These are phyloP conservation scores for Stentor roeselii DNA, from an alignment of 73 alveolate genomes.

Conservation along the genomic window DNA sequence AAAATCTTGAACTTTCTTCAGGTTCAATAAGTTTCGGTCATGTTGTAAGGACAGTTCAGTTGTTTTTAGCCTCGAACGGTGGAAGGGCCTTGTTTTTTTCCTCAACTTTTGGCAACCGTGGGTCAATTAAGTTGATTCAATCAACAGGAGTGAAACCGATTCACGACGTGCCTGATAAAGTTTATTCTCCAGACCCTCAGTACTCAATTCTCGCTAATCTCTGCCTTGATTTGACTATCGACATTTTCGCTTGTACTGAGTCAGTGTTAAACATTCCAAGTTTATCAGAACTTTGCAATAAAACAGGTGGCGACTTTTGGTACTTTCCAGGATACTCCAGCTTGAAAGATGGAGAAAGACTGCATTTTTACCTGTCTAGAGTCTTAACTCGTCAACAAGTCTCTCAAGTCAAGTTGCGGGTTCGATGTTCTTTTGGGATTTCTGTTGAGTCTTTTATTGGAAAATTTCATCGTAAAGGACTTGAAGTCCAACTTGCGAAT, in stretches of 20 bases:
- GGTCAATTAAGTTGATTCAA: neutral
- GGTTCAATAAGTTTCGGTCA: neutral
- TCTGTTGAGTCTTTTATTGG: constrained; percentile 56
- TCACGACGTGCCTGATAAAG: constrained; percentile 2
- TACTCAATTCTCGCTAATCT: neutral
- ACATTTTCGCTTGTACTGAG: constrained; percentile 20
- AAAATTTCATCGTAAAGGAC: constrained; percentile 29
- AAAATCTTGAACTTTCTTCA: neutral
- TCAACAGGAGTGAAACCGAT: neutral
- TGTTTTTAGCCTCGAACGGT: neutral
- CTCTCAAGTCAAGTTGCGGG: constrained; percentile 46
- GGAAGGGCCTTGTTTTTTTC: constrained; percentile 13
- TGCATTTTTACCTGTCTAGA: constrained; percentile 30
- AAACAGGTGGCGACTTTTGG: constrained; percentile 30
- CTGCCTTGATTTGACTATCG: neutral
- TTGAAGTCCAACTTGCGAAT: constrained; percentile 50
- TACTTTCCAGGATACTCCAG: neutral
- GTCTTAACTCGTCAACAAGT: constrained; percentile 45
- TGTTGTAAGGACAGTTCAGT: neutral
- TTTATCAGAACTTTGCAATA: neutral
- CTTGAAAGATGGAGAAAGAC: neutral
- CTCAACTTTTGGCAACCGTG: neutral
- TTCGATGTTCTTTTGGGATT: constrained; percentile 44
- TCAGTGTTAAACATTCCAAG: neutral
- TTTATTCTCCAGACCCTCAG: neutral